phyloP scores from a whole-genome alignment of 768 basidiomycete genomes.

The Suillus weaverae region DNA sequence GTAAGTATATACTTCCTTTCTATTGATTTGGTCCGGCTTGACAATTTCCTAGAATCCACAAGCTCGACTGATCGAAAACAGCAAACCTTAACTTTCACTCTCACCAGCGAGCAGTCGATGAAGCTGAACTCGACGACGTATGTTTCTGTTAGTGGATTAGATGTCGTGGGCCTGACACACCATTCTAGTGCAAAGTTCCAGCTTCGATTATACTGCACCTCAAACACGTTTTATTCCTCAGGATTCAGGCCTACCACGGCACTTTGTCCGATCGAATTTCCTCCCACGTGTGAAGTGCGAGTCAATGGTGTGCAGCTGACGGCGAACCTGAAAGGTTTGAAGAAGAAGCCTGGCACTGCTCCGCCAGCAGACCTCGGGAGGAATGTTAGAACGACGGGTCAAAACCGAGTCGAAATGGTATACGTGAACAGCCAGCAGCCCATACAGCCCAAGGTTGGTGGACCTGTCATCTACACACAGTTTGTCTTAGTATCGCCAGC shows the following conservation, averaged over 20 bases:
- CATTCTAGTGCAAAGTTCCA: constrained; percentile 64
- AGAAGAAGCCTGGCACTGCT: constrained; percentile 93
- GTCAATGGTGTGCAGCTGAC: constrained; percentile 69
- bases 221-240: constrained; percentile 66
- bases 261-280: constrained; percentile 86
- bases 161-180: background rate
- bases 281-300: constrained; percentile 87
- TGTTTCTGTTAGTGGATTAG: constrained; percentile 20
- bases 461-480: background rate
- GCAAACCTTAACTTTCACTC: constrained; percentile 58
- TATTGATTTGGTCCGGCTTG: constrained; percentile 4
- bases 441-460: constrained; percentile 63
- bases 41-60: constrained; percentile 58
- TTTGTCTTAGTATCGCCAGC: constrained; percentile 9
- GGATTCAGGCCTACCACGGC: constrained; percentile 51
- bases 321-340: constrained; percentile 85
- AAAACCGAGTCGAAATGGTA: constrained; percentile 81
- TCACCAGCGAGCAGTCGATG: constrained; percentile 60
- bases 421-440: constrained; percentile 89
- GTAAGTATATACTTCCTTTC: constrained; percentile 38
- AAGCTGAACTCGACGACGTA: constrained; percentile 63
- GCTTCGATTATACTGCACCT: constrained; percentile 87
- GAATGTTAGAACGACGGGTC: constrained; percentile 38
- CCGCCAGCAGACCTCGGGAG: constrained; percentile 77
- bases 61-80: constrained; percentile 77